Evolutionary conservation across 176 grass and related monocot species (phyloP).

Genomic region (Cenchrus purpureus): DNA sequence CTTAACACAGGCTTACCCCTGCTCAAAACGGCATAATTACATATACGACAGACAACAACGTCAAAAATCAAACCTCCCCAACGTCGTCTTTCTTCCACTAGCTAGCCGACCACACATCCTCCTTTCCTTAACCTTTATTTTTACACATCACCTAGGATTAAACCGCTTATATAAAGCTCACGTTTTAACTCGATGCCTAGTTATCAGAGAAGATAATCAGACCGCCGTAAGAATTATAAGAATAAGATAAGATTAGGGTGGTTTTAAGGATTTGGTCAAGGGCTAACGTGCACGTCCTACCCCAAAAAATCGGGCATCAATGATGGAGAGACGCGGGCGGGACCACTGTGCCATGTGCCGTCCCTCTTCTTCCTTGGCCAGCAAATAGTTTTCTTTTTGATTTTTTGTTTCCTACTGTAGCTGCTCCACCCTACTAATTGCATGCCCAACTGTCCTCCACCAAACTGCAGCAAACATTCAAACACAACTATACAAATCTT

Average conservation of each 20-base stretch:
- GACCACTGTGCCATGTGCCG: constrained; percentile 49
- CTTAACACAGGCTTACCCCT: not conserved
- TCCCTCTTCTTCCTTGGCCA: not conserved
- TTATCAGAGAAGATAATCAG: not conserved
- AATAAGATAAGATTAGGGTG: not conserved
- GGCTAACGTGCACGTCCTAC: constrained; percentile 22
- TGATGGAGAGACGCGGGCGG: not conserved
- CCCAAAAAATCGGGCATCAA: constrained; percentile 3
- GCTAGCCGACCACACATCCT: not conserved
- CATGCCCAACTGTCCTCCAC: constrained; percentile 43
- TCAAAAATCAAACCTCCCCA: not conserved
- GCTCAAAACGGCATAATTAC: not conserved
- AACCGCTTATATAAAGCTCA: not conserved
- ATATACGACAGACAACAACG: not conserved
- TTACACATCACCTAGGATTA: no score
- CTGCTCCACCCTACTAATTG: not conserved
- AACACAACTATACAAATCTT: not conserved
- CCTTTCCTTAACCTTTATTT: no score
- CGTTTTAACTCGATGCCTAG: not conserved
- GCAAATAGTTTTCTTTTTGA: not conserved
- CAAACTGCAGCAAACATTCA: constrained; percentile 1
- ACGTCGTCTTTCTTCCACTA: not conserved
- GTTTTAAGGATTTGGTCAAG: constrained; percentile 35
- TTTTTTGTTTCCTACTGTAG: not conserved
- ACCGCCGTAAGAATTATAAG: not conserved